Base-by-base conservation (phyloP, 345 rosid species). In the Zanthoxylum bungeanum region DNA sequence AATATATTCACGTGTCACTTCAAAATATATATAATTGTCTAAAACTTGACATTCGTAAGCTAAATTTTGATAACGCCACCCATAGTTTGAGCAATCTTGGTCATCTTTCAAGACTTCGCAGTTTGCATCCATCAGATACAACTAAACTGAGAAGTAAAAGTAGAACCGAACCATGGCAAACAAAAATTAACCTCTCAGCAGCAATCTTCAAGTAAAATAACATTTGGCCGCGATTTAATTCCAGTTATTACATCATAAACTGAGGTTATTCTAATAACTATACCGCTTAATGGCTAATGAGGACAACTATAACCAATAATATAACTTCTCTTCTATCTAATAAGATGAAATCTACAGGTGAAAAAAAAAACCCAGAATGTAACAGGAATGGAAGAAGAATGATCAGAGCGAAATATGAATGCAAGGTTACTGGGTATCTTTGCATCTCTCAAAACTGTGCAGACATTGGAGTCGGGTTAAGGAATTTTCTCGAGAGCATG, bases 201-300 rank as follows among this genome's bases (percentile, higher is more conserved):
- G n/a, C n/a, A n/a, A 47, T 11, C 69, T 24, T 46, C 8, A 40
- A 47, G 17, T 30, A n/a, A 16, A 49, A 65, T 65, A 65, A 44
- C 22, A 65, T 49, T 28, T 28, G n/a, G 56, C 69, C n/a, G 57
- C 69, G 11, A 46, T 47, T 65, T 40, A 44, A 44, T 44, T 12
- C 49, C 19, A 14, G 49, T 14, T 44, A 44, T 44, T 44, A 44
- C 49, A 44, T 14, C 6, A 44, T 14, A 1, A 52, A 52, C 11
- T 44, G 2, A 14, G 6, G 49, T 44, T n/a, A n/a, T 44, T 14
- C 49, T 44, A 19, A 44, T 44, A 14, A 44, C 49, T 68, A 68
- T 36, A 24, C 34, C 49, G 25, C 3, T 68, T 1, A 28, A 39
- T 69, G 63, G 31, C 51, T 1, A 57, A 34, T 51, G 49, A 4